Conservation (phyloP, 2,329 filamentous ascomycete genomes). For the Xylariomycetidae sp. region DNA sequence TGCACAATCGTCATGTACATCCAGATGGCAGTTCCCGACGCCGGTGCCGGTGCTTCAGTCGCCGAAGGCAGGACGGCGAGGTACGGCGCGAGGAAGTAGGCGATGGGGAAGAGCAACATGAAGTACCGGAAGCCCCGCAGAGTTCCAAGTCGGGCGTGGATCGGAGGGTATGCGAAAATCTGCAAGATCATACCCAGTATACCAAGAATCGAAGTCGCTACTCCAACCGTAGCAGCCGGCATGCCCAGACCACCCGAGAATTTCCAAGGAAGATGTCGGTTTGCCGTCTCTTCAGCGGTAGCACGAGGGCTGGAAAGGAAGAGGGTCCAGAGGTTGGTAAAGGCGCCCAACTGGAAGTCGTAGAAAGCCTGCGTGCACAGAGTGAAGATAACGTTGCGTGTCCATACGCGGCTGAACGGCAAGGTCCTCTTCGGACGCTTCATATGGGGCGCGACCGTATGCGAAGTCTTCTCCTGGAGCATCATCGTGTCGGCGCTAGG, state of each 20-base stretch:
- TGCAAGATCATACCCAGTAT: constrained; percentile 64
- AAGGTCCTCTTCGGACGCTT: constrained; percentile 21
- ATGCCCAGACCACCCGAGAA: constrained; percentile 65
- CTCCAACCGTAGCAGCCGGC: constrained; percentile 58
- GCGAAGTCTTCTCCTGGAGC: constrained; percentile 8
- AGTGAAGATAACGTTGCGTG: constrained; percentile 42
- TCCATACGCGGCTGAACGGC: constrained; percentile 39
- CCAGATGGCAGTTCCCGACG: constrained; percentile 50
- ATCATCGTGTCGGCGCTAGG: background rate
- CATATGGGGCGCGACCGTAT: constrained; percentile 25
- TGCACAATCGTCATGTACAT: constrained; percentile 55
- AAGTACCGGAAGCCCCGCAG: constrained; percentile 61
- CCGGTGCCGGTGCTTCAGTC: constrained; percentile 34
- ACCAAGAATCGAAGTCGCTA: constrained; percentile 64
- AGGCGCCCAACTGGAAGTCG: constrained; percentile 64
- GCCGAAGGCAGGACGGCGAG: constrained; percentile 55
- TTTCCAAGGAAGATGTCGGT: constrained; percentile 38
- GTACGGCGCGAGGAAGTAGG: constrained; percentile 63
- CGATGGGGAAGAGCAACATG: constrained; percentile 59
- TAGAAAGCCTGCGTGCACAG: constrained; percentile 62
- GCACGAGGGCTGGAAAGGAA: constrained; percentile 63
- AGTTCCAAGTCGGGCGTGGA: constrained; percentile 60
- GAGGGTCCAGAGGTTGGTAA: constrained; percentile 62
- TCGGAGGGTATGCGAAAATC: constrained; percentile 59
- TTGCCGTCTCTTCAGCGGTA: constrained; percentile 23